Evolutionary conservation across 129 eudicot species (phyloP).

Genomic region (Glebionis coronaria): DNA sequence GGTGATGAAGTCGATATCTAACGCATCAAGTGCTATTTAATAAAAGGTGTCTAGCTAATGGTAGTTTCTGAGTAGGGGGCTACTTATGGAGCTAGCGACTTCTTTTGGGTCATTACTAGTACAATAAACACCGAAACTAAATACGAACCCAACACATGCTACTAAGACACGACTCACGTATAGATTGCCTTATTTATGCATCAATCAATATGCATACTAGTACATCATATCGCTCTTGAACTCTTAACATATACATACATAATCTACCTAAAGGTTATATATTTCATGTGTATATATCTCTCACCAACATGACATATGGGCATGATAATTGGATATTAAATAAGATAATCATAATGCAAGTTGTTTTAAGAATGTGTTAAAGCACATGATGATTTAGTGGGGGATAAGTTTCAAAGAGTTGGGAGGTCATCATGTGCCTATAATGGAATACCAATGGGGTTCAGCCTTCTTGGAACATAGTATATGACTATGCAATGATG

Average conservation of each 20-base stretch:
- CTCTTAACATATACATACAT: not conserved
- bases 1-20: not conserved
- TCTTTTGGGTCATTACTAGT: conserved; percentile 2
- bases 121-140: not conserved
- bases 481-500: conserved; percentile 34
- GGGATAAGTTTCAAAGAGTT: conserved; percentile 23
- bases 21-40: not conserved
- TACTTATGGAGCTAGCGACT: not conserved
- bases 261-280: too few relatives aligned
- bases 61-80: not conserved
- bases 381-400: conserved; percentile 32
- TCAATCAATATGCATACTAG: not conserved
- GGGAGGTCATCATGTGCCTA: conserved; percentile 42
- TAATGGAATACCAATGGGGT: conserved; percentile 45
- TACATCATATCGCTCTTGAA: not conserved
- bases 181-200: not conserved
- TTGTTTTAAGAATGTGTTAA: conserved; percentile 20
- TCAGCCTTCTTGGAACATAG: conserved; percentile 52
- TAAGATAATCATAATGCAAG: conserved; percentile 15
- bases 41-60: not conserved
- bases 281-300: too few relatives aligned
- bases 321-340: conserved; percentile 13
- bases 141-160: not conserved
- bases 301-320: not conserved
- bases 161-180: not conserved